Conservation (phyloP, 2,329 filamentous ascomycete genomes). For the Xylariaceae sp. region DNA sequence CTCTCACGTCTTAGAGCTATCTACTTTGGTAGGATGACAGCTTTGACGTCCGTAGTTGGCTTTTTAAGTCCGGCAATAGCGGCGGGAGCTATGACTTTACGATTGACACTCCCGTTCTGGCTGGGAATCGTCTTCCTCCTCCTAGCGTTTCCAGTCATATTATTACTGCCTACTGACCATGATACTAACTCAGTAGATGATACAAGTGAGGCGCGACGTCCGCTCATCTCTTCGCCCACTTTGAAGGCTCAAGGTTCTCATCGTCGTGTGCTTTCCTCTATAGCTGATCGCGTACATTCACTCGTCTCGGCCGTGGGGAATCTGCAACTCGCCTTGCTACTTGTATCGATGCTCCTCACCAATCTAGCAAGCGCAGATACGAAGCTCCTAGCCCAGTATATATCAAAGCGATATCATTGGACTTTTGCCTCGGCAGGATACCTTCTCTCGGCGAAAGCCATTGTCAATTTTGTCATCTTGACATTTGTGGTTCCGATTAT, state of each 20-base stretch:
- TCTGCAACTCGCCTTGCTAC: conserved; percentile 39
- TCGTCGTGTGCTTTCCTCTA: conserved; percentile 20
- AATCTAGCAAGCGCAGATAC: conserved; percentile 48
- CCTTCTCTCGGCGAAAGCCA: conserved; percentile 43
- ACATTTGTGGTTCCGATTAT: conserved; percentile 39
- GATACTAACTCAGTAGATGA: background rate
- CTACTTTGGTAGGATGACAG: conserved; percentile 48
- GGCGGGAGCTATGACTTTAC: conserved; percentile 40
- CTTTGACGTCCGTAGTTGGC: conserved; percentile 43
- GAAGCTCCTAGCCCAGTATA: conserved; percentile 46
- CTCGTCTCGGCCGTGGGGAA: conserved; percentile 37
- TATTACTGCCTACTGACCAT: conserved; percentile 26
- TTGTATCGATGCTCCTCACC: conserved; percentile 40
- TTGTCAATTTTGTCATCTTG: conserved; percentile 44
- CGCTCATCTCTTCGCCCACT: conserved; percentile 37
- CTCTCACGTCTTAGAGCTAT: conserved; percentile 35
- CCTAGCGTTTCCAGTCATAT: conserved; percentile 32
- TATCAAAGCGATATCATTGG: conserved; percentile 45
- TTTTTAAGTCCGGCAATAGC: conserved; percentile 44
- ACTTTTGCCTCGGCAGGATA: conserved; percentile 44
- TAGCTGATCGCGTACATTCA: conserved; percentile 28
- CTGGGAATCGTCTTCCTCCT: conserved; percentile 36
- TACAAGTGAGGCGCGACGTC: conserved; percentile 32
- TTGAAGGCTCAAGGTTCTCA: conserved; percentile 34
- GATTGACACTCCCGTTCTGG: conserved; percentile 42